A percentile compares a stretch with the other conserved stretches of the same genome.
Evolutionary conservation across 495 filamentous ascomycete genomes (phyloP).

Genomic region (Parachaetomium inaequale): DNA sequence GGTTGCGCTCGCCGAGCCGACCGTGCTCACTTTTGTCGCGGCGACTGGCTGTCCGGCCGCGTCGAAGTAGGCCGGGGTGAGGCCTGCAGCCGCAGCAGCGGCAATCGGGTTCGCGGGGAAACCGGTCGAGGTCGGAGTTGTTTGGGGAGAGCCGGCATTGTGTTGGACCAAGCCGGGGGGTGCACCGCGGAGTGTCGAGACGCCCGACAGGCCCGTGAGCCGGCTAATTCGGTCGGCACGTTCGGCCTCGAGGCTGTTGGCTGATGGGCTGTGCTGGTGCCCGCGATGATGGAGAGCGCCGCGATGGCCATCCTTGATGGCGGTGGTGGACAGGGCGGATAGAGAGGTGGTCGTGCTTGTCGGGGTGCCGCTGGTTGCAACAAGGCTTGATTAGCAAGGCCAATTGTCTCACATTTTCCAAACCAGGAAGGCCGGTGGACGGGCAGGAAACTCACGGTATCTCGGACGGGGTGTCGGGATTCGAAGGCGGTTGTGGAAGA

Average conservation of each 20-base stretch:
- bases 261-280: conserved; percentile 58
- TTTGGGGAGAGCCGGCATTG: conserved; percentile 28
- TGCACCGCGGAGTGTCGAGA: conserved; percentile 61
- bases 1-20: conserved; percentile 70
- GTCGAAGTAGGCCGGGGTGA: conserved; percentile 63
- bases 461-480: conserved; percentile 84
- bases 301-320: conserved; percentile 89
- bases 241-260: conserved; percentile 77
- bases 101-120: conserved; percentile 15
- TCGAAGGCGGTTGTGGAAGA: conserved; percentile 76
- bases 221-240: conserved; percentile 91
- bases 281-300: conserved; percentile 55
- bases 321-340: conserved; percentile 81
- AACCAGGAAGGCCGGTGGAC: neutral
- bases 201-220: conserved; percentile 77
- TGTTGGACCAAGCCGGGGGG: conserved; percentile 27
- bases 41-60: conserved; percentile 54
- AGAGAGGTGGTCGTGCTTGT: conserved; percentile 83
- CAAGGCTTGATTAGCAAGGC: conserved; percentile 10
- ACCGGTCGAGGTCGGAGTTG: conserved; percentile 31
- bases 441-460: conserved; percentile 64
- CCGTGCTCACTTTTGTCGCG: conserved; percentile 70
- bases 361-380: conserved; percentile 69
- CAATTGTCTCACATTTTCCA: neutral
- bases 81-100: neutral